Conservation (phyloP, 257 asterid species). For the Avicennia marina region DNA sequence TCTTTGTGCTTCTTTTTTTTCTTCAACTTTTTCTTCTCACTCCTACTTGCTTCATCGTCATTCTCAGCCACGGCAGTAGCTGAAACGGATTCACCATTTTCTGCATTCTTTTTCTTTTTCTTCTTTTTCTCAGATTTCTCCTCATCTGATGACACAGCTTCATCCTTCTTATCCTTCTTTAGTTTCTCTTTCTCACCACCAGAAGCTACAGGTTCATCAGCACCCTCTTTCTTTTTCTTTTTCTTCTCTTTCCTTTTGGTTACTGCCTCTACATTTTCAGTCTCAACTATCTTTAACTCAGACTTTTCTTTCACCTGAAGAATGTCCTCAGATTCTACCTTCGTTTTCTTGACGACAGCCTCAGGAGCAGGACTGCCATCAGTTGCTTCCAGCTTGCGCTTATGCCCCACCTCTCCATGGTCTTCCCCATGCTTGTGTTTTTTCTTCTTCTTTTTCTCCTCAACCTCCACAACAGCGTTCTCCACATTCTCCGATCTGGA, state of each 20-base stretch:
- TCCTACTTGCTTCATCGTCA: conserved; percentile 36
- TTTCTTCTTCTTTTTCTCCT: conserved; percentile 41
- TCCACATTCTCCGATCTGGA: conserved; percentile 20
- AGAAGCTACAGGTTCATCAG: conserved; percentile 15
- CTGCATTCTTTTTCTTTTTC: conserved; percentile 48
- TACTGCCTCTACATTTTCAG: conserved; percentile 27
- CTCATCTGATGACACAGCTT: conserved; percentile 27
- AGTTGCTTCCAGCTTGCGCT: conserved; percentile 48
- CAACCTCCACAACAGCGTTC: conserved; percentile 27
- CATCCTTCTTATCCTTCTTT: conserved; percentile 38
- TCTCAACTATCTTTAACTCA: neutral
- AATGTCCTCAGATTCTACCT: conserved; percentile 33
- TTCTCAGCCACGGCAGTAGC: conserved; percentile 16
- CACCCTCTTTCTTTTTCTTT: conserved; percentile 42
- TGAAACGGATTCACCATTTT: conserved; percentile 41
- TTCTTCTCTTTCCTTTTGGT: conserved; percentile 36
- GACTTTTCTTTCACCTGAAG: conserved; percentile 13
- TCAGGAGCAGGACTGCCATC: conserved; percentile 41
- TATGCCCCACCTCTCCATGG: conserved; percentile 33
- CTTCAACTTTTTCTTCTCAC: conserved; percentile 58
- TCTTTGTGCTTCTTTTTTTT: conserved; percentile 71
- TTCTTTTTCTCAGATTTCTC: conserved; percentile 59
- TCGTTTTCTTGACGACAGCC: conserved; percentile 48
- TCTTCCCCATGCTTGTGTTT: conserved; percentile 23
- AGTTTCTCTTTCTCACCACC: conserved; percentile 20